Conservation (phyloP, 768 basidiomycete genomes). For the Inosperma sp. region DNA sequence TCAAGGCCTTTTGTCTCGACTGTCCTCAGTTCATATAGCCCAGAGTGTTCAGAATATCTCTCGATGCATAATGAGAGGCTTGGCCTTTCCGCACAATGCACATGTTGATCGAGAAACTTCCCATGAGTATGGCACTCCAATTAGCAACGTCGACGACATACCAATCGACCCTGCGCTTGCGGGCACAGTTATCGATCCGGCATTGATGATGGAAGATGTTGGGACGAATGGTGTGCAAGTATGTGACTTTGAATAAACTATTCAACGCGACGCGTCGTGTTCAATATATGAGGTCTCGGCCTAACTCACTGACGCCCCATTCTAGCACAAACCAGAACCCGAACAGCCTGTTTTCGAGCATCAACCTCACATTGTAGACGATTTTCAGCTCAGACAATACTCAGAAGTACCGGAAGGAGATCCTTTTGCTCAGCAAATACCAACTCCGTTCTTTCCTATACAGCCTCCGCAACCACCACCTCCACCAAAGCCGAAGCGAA, state of each 20-base stretch:
- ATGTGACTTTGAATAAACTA: slow-evolving; percentile 24
- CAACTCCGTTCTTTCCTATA: slow-evolving; percentile 48
- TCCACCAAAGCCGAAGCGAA: slow-evolving; percentile 46
- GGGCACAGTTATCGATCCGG: slow-evolving; percentile 49
- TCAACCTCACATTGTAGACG: slow-evolving; percentile 22
- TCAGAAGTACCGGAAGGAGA: slow-evolving; percentile 77
- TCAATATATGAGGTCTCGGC: slow-evolving; percentile 23
- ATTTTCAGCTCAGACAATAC: slow-evolving; percentile 48
- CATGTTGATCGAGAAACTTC: slow-evolving; percentile 51
- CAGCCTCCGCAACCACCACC: slow-evolving; percentile 39
- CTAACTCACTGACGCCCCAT: slow-evolving; percentile 23
- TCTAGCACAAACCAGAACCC: slow-evolving; percentile 25
- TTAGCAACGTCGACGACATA: slow-evolving; percentile 57
- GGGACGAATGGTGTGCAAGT: slow-evolving; percentile 32
- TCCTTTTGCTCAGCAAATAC: slow-evolving; percentile 69
- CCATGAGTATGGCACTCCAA: slow-evolving; percentile 56
- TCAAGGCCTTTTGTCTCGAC: slow-evolving; percentile 13
- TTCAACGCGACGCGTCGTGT: slow-evolving; percentile 68
- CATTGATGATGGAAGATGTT: slow-evolving; percentile 34
- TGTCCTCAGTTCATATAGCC: slow-evolving; percentile 8
- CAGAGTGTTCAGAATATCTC: slow-evolving; percentile 16
- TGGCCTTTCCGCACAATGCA: slow-evolving; percentile 50
- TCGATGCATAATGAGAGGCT: slow-evolving; percentile 51
- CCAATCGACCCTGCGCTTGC: slow-evolving; percentile 79
- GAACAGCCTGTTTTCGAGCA: slow-evolving; percentile 23